Conservation (phyloP, 768 basidiomycete genomes). For the Dentipellis sp. region DNA sequence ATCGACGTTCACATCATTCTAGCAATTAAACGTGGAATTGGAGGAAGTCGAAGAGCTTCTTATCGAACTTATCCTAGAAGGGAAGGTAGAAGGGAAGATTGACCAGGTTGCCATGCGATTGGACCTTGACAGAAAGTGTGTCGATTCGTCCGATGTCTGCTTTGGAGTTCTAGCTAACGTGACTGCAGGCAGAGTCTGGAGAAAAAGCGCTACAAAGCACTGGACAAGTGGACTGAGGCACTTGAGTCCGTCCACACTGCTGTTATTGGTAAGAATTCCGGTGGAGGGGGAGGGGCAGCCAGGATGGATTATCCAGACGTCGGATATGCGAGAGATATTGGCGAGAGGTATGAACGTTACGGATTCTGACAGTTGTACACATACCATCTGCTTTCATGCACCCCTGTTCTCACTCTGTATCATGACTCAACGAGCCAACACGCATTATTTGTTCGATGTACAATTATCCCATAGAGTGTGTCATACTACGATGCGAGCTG, state of each 20-base stretch:
- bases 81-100: slow-evolving; percentile 94
- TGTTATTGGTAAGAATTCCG: slow-evolving; percentile 64
- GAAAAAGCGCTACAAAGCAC: slow-evolving; percentile 74
- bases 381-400: neutral
- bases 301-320: slow-evolving; percentile 7
- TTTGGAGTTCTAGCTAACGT: slow-evolving; percentile 5
- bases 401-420: neutral
- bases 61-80: slow-evolving; percentile 89
- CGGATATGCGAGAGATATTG: neutral
- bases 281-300: slow-evolving; percentile 14
- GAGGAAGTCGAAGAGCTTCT: slow-evolving; percentile 92
- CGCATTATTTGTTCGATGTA: neutral
- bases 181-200: slow-evolving; percentile 69
- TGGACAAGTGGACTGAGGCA: slow-evolving; percentile 78
- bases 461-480: neutral
- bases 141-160: slow-evolving; percentile 8
- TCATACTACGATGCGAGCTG: no score
- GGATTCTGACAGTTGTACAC: neutral
- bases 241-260: slow-evolving; percentile 69
- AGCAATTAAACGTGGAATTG: slow-evolving; percentile 95
- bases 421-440: neutral
- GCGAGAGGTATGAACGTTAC: neutral
- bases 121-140: slow-evolving; percentile 82
- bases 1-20: neutral
- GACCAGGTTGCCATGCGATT: slow-evolving; percentile 94